Base-by-base conservation (phyloP, 345 rosid species). In the Syzygium aqueum region DNA sequence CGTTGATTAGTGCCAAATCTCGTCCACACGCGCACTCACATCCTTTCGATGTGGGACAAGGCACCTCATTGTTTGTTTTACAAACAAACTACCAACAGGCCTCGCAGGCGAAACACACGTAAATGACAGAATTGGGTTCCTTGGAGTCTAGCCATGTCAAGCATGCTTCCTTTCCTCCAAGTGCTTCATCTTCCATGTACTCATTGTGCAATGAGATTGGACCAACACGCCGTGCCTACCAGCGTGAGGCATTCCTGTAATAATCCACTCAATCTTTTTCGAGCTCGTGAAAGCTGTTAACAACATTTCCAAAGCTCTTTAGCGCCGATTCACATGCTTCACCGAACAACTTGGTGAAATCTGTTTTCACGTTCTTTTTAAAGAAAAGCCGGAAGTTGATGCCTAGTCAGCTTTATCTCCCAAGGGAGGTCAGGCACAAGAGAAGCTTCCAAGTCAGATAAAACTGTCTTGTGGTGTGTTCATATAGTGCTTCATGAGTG, bases 201-300 rank as follows among this genome's bases (percentile, higher is more conserved):
- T 51, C 86, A 9, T 88, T 90, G 83, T 88, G 90, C 1, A 91
- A 78, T 1, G 91, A 89, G 9, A 92, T 63, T 0, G 94, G 94
- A 28, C 95, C 95, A 2, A 94, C 53, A 59, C 87, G 91, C 96
- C 96, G 93, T 33, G 91, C 89, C 65, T 80, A 90, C 50, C 86
- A 89, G 12, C 93, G 53, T 14, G 88, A 17, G 33, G 51, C 88
- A 2, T 90, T 87, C 87, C 90, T 86, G 87, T 59, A 88, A 87
- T 88, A 82, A 88, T 94, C 93, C 8, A 88, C 93, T 52, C 91
- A 92, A 73, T 51, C 86, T 0, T 88, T 87, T 59, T 93, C 93
- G 6, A 92, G 91, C 85, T 94, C 94, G 49, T 93, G 91, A 87
- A 93, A 92, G 49, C 94, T 93, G 86, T 94, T 93, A 80, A 91